Conservation (phyloP, 2,329 filamentous ascomycete genomes). For the Leptographium procerum region DNA sequence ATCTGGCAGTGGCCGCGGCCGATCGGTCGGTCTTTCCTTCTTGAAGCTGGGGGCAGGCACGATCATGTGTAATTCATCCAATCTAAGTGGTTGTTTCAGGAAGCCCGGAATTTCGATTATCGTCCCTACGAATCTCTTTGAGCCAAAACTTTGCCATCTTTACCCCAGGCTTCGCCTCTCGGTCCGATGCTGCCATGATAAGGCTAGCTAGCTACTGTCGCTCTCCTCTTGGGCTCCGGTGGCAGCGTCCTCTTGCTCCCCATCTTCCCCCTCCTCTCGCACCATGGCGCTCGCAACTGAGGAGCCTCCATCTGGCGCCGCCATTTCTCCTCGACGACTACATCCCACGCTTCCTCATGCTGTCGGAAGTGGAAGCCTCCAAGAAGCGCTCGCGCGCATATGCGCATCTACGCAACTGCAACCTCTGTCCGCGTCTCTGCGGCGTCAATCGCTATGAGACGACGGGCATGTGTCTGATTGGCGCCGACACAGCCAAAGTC, state of each 20-base stretch:
- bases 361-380: conserved; percentile 56
- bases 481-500: conserved; percentile 59
- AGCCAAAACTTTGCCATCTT: not conserved
- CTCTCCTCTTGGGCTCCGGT: not conserved
- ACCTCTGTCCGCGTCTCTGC: conserved; percentile 67
- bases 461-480: conserved; percentile 69
- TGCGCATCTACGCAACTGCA: conserved; percentile 65
- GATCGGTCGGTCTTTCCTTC: no score
- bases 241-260: not conserved
- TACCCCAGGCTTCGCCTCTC: no score
- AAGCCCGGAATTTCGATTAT: no score
- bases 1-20: not conserved
- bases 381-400: conserved; percentile 66
- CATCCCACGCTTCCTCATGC: conserved; percentile 57
- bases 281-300: not conserved
- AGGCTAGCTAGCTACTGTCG: not conserved
- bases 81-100: not conserved
- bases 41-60: not conserved
- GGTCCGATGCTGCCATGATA: not conserved
- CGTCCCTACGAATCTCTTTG: no score
- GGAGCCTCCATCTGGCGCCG: conserved; percentile 40
- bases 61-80: not conserved
- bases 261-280: no score
- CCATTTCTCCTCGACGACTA: conserved; percentile 66
- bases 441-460: conserved; percentile 72